Evolutionary conservation across 306 rosid genomes (phyloP).

Genomic region (Fagus sylvatica): DNA sequence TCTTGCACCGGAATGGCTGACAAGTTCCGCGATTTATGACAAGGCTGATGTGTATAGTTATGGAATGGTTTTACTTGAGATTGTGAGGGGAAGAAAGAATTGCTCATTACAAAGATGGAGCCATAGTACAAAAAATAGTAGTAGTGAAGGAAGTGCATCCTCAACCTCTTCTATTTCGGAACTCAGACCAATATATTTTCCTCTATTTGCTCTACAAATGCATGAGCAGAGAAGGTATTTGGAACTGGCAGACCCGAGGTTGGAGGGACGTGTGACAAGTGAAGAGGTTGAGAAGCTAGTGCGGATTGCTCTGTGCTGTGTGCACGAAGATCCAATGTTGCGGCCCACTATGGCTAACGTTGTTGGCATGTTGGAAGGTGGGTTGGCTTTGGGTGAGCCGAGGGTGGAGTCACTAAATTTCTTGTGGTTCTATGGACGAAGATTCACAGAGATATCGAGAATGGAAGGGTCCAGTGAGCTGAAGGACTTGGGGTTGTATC

Average conservation of each 20-base stretch:
- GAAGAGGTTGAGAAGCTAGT: slow-evolving; percentile 73
- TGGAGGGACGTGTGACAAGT: slow-evolving; percentile 63
- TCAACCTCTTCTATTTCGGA: slow-evolving; percentile 50
- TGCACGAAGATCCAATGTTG: slow-evolving; percentile 79
- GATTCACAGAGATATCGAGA: slow-evolving; percentile 68
- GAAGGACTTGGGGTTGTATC: slow-evolving; percentile 25
- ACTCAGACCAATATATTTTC: slow-evolving; percentile 59
- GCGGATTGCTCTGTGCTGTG: slow-evolving; percentile 79
- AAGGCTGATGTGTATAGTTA: slow-evolving; percentile 85
- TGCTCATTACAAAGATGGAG: slow-evolving; percentile 52
- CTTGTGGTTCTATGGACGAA: slow-evolving; percentile 75
- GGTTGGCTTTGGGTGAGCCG: slow-evolving; percentile 56
- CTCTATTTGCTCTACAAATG: slow-evolving; percentile 79
- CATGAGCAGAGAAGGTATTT: slow-evolving; percentile 70
- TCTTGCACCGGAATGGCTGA: slow-evolving; percentile 96
- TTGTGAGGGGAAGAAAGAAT: slow-evolving; percentile 79
- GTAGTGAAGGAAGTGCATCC: slow-evolving; percentile 50
- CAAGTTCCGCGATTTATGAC: slow-evolving; percentile 77
- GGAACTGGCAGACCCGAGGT: slow-evolving; percentile 71
- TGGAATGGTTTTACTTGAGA: slow-evolving; percentile 89
- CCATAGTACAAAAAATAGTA: slow-evolving; percentile 57
- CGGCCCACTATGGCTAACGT: slow-evolving; percentile 74
- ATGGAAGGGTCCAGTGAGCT: slow-evolving; percentile 14
- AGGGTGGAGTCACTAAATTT: slow-evolving; percentile 70
- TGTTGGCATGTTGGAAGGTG: slow-evolving; percentile 88